These are phyloP conservation scores for Gynostemma pentaphyllum DNA, from an alignment of 306 rosid genomes.

Conservation along the genomic window DNA sequence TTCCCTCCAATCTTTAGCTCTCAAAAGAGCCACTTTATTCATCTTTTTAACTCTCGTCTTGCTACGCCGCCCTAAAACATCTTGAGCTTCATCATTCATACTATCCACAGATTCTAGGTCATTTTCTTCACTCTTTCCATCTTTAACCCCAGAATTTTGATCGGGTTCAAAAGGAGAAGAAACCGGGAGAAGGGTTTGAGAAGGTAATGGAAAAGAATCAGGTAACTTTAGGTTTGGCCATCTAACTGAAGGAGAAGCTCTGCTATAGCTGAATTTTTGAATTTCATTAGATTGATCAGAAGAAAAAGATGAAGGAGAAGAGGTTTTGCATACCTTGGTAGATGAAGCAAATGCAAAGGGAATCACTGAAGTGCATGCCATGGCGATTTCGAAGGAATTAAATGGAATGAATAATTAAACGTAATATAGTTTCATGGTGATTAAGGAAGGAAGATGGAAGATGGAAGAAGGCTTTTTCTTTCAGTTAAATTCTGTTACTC, in stretches of 20 bases:
- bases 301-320: background rate
- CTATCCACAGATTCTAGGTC: conserved; percentile 11
- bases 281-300: conserved; percentile 1
- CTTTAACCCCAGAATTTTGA: conserved; percentile 23
- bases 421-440: background rate
- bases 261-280: conserved; percentile 45
- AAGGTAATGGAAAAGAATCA: conserved; percentile 27
- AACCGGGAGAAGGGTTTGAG: conserved; percentile 26
- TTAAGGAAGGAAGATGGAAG: background rate
- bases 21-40: conserved; percentile 64
- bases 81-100: conserved; percentile 31
- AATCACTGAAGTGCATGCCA: conserved; percentile 6
- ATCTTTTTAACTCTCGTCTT: conserved; percentile 49
- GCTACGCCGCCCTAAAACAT: conserved; percentile 44
- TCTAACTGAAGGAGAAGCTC: conserved; percentile 88
- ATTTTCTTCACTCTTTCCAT: conserved; percentile 11
- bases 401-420: background rate
- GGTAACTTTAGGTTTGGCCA: conserved; percentile 63
- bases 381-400: background rate
- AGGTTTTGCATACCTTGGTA: background rate
- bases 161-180: conserved; percentile 13
- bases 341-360: conserved; percentile 5
- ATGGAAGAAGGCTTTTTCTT: background rate
- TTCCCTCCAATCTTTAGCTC: conserved; percentile 87
- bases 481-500: background rate